These are phyloP conservation scores for Cytospora leucostoma DNA, from an alignment of 2,329 filamentous ascomycete species.

Conservation along the genomic window DNA sequence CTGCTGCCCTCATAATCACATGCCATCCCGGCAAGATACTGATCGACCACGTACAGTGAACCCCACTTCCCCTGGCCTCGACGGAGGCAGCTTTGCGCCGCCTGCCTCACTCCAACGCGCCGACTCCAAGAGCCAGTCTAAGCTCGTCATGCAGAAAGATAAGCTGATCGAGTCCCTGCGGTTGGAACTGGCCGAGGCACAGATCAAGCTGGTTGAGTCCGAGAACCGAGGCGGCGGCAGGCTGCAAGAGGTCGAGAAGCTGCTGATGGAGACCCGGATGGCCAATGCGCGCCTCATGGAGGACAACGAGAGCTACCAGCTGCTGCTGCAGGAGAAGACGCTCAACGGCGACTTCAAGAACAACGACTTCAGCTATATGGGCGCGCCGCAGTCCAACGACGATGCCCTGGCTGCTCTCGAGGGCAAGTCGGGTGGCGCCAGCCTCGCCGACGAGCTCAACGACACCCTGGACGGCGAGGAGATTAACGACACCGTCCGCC, in stretches of 20 bases:
- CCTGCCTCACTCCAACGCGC: conserved; percentile 82
- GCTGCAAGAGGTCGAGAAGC: conserved; percentile 85
- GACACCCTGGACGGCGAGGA: conserved; percentile 62
- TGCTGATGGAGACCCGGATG: conserved; percentile 90
- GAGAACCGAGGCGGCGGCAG: conserved; percentile 90
- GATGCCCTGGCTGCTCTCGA: conserved; percentile 66
- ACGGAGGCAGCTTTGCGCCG: conserved; percentile 80
- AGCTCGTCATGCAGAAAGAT: conserved; percentile 90
- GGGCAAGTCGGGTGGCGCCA: conserved; percentile 53
- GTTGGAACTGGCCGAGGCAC: conserved; percentile 88
- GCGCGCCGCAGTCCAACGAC: conserved; percentile 56
- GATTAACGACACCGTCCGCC: conserved; percentile 57
- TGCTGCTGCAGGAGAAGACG: conserved; percentile 91
- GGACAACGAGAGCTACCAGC: conserved; percentile 97
- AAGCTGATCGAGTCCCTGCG: conserved; percentile 91
- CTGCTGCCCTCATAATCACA: neutral
- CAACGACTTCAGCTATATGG: conserved; percentile 74
- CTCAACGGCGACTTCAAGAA: conserved; percentile 90
- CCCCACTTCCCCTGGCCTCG: conserved; percentile 67
- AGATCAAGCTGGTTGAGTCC: conserved; percentile 92
- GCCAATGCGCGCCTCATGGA: conserved; percentile 95
- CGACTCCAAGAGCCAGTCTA: conserved; percentile 86
- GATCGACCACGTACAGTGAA: conserved; percentile 36
- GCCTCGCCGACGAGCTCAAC: conserved; percentile 86
- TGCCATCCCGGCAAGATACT: neutral